Percentiles rank a stretch among this genome's conserved stretches.
These are phyloP conservation scores for Neostapfia colusana DNA, from an alignment of 176 grass and related monocot species.

Conservation along the genomic window DNA sequence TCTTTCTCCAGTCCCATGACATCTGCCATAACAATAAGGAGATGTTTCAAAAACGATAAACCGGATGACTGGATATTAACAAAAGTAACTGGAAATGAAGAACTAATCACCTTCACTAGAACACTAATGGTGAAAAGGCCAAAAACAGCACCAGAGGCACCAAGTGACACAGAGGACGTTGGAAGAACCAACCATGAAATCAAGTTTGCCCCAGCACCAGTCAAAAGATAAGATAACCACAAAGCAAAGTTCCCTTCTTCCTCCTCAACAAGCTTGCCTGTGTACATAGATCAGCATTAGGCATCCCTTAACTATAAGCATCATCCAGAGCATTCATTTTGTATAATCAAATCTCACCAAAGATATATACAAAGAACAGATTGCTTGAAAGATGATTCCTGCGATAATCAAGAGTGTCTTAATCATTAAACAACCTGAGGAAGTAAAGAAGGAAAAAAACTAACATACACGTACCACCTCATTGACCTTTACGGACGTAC, in stretches of 20 bases:
- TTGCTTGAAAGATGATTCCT: conserved; percentile 99
- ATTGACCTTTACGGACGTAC: neutral
- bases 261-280: conserved; percentile 97
- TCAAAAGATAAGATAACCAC: conserved; percentile 97
- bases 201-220: conserved; percentile 85
- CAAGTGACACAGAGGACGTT: conserved; percentile 68
- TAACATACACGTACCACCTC: neutral
- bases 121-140: conserved; percentile 98
- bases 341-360: conserved; percentile 77
- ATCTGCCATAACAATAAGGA: conserved; percentile 55
- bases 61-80: neutral
- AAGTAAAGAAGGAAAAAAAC: conserved; percentile 6
- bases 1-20: conserved; percentile 99
- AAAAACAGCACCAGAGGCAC: conserved; percentile 96
- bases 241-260: conserved; percentile 90
- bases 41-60: conserved; percentile 9
- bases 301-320: conserved; percentile 35
- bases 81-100: conserved; percentile 15
- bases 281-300: conserved; percentile 35
- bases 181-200: conserved; percentile 95
- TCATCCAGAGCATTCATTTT: conserved; percentile 26
- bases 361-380: conserved; percentile 98
- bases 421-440: conserved; percentile 35
- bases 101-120: conserved; percentile 82
- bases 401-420: conserved; percentile 23